Percentiles rank a stretch among this genome's conserved stretches.
Evolutionary conservation across 805 yeast species (phyloP).

Genomic region (Metschnikowia gelsemii): DNA sequence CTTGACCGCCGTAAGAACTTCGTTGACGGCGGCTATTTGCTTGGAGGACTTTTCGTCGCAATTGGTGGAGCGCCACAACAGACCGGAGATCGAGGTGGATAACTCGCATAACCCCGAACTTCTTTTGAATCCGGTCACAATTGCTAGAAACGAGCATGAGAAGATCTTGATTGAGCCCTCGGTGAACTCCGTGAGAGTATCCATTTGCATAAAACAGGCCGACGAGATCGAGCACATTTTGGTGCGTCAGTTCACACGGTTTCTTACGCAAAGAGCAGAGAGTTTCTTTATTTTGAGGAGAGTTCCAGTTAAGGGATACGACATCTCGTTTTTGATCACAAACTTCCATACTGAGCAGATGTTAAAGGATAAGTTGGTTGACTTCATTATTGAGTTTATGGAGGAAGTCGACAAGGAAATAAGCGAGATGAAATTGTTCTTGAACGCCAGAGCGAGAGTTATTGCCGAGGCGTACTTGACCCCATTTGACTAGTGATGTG

Average conservation of each 20-base stretch:
- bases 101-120: conserved; percentile 73
- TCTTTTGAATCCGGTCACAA: conserved; percentile 80
- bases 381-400: conserved; percentile 97
- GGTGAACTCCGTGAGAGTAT: conserved; percentile 86
- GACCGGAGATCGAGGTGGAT: conserved; percentile 91
- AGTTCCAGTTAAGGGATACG: conserved; percentile 86
- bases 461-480: conserved; percentile 95
- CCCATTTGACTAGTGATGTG: conserved; percentile 64
- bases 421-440: conserved; percentile 94
- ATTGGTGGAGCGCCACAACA: conserved; percentile 92
- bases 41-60: conserved; percentile 93
- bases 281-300: conserved; percentile 89
- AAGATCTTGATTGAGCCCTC: conserved; percentile 90
- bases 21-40: conserved; percentile 90
- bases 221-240: conserved; percentile 95
- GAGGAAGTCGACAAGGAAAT: conserved; percentile 98
- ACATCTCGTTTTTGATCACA: conserved; percentile 88
- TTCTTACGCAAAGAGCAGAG: conserved; percentile 94
- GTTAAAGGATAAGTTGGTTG: conserved; percentile 93
- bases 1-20: conserved; percentile 86
- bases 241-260: conserved; percentile 92
- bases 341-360: conserved; percentile 93
- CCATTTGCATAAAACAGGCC: conserved; percentile 92
- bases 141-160: conserved; percentile 92
- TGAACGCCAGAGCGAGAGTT: conserved; percentile 96